These are phyloP conservation scores for Rhodosporidiobolus odoratus DNA, from an alignment of 768 basidiomycete genomes.

Conservation along the genomic window DNA sequence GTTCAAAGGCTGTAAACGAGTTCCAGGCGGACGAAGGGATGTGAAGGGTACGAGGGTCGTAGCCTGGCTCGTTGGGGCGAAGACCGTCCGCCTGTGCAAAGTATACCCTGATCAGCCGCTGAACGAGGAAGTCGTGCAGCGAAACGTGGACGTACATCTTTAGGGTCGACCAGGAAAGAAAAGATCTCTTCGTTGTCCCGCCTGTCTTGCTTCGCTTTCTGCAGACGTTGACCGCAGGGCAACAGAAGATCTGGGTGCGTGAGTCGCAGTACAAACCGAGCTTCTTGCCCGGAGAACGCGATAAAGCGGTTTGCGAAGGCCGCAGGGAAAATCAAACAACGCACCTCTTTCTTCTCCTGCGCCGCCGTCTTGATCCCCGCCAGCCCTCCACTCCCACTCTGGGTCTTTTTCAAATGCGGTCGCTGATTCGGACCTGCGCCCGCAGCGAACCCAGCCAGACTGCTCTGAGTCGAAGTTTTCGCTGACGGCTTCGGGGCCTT, in stretches of 20 bases:
- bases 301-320: too few species aligned
- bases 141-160: constrained; percentile 38
- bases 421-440: background rate
- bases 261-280: too few species aligned
- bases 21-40: constrained; percentile 73
- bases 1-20: constrained; percentile 90
- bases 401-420: constrained; percentile 26
- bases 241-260: background rate
- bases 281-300: constrained; percentile 41
- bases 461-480: background rate
- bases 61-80: constrained; percentile 71
- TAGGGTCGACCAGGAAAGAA: constrained; percentile 39
- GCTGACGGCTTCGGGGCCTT: background rate
- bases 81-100: constrained; percentile 66
- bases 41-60: constrained; percentile 81
- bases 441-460: background rate
- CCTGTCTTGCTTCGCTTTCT: constrained; percentile 71
- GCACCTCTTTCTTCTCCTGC: constrained; percentile 27
- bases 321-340: background rate
- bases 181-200: constrained; percentile 58
- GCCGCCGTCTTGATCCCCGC: constrained; percentile 47
- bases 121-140: background rate
- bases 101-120: background rate
- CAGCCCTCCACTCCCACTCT: constrained; percentile 28
- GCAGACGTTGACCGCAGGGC: constrained; percentile 54